Conservation (phyloP, 2,329 filamentous ascomycete species). For the Magnaporthiopsis incrustans region DNA sequence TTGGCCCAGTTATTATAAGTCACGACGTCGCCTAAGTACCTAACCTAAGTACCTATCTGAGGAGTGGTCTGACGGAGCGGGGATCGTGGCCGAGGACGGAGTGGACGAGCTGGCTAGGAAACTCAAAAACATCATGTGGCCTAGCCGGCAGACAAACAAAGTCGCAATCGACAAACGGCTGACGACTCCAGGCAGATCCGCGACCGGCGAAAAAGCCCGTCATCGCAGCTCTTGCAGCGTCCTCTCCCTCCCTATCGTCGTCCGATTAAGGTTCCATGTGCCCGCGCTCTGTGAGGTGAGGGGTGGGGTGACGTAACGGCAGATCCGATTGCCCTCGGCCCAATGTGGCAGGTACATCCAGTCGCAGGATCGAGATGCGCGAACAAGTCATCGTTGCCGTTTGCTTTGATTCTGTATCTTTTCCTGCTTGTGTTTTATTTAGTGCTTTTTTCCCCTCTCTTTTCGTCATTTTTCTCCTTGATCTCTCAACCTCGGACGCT, state of each 20-base stretch:
- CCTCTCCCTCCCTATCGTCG: neutral
- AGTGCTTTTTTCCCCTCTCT: too few species aligned
- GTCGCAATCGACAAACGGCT: too few species aligned
- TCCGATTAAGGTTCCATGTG: neutral
- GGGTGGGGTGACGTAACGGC: neutral
- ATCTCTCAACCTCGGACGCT: too few species aligned
- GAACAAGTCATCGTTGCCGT: too few species aligned
- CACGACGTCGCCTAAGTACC: too few species aligned
- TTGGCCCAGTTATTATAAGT: neutral
- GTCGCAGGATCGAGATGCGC: too few species aligned
- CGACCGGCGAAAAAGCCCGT: neutral
- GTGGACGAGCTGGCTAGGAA: neutral
- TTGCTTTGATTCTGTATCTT: too few species aligned
- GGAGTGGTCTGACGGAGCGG: neutral
- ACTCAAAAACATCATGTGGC: neutral
- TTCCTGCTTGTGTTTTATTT: too few species aligned
- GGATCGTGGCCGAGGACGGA: neutral
- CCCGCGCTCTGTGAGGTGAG: too few species aligned
- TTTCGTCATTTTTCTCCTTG: too few species aligned
- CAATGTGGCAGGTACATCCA: neutral
- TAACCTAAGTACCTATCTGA: too few species aligned
- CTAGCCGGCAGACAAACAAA: neutral
- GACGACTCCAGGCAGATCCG: neutral
- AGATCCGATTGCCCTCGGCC: neutral
- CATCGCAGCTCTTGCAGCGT: neutral